A percentile compares a stretch with the other conserved stretches of the same genome.
These are phyloP conservation scores for Talaromyces nanjingensis DNA, from an alignment of 495 filamentous ascomycete genomes.

Conservation along the genomic window DNA sequence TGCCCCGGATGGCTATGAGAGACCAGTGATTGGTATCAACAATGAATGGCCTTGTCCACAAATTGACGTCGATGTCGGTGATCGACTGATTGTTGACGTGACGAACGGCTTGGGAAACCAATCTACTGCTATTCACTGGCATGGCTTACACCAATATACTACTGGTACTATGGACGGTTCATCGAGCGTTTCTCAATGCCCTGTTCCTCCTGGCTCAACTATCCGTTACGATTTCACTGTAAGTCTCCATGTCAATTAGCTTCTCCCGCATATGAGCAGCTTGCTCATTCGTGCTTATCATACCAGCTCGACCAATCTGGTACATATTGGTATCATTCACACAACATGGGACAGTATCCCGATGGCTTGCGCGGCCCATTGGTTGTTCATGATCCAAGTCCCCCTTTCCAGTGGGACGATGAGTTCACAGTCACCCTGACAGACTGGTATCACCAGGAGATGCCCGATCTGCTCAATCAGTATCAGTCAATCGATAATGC, in stretches of 20 bases:
- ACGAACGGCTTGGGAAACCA: slow-evolving; percentile 70
- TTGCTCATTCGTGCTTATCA: slow-evolving; percentile 32
- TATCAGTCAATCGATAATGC: slow-evolving; percentile 49
- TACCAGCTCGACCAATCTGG: slow-evolving; percentile 60
- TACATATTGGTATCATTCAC: slow-evolving; percentile 85
- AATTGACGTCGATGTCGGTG: slow-evolving; percentile 63
- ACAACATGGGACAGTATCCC: slow-evolving; percentile 65
- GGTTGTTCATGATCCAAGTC: slow-evolving; percentile 62
- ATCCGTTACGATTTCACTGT: slow-evolving; percentile 70
- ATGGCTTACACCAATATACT: slow-evolving; percentile 57
- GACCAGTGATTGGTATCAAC: slow-evolving; percentile 78
- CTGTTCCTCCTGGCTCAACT: slow-evolving; percentile 50
- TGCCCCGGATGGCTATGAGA: slow-evolving; percentile 68
- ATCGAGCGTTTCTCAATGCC: slow-evolving; percentile 58
- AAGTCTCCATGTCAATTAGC: slow-evolving; percentile 19
- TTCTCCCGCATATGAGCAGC: not conserved
- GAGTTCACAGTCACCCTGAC: slow-evolving; percentile 57
- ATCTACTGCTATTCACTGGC: slow-evolving; percentile 63
- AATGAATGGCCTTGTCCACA: slow-evolving; percentile 68
- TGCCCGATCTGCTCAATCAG: slow-evolving; percentile 46
- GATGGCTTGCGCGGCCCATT: slow-evolving; percentile 71
- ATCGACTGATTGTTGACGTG: slow-evolving; percentile 66
- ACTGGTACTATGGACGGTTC: slow-evolving; percentile 59
- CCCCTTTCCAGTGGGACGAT: slow-evolving; percentile 61
- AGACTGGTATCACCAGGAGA: slow-evolving; percentile 50